Evolutionary conservation across 1,284 basidiomycete genomes (phyloP), one percentile per base, ranked within the genome.

Genomic region (Hemileia vastatrix): DNA sequence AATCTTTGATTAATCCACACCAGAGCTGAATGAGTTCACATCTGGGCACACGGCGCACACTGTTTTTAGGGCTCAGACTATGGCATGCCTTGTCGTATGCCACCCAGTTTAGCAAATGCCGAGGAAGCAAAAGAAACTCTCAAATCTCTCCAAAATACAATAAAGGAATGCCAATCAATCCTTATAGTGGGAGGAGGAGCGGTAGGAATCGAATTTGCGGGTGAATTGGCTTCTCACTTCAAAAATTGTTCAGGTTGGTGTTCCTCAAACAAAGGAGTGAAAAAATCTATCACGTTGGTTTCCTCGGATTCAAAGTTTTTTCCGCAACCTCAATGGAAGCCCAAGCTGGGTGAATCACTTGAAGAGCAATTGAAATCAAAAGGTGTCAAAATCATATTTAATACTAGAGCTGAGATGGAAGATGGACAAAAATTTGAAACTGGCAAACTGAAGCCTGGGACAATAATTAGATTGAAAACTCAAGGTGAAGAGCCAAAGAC

Each of bases 161-260:
- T 62, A 32, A 19, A 47, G 18, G 9, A 31, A 4, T 50, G 31
- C 3, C 15, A 55, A 5, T 62, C 60, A 11, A 54, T 62, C 11
- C 13, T 62, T 27, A 51, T 62, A 32, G 60, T 54, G 11, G 60
- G 60, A 6, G 60, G 15, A 13, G 60, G 60, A 8, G 60, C 49
- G 6, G 60, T 62, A 8, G 60, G 53, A 21, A 49, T 62, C 44
- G 60, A 62, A 36, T 48, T 62, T 27, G 60, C 60, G 5, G 60
- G 60, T 36, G 60, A 62, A 44, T 15, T 62, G 2, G 55, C 53
- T 24, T 54, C 11, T 15, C 27, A n/a, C n/a, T n/a, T n/a, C n/a
- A n/a, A n/a, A n/a, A n/a, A n/a, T n/a, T n/a, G n/a, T n/a, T n/a
- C n/a, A n/a, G n/a, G n/a, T n/a, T n/a, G n/a, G n/a, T n/a, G n/a